A percentile compares a stretch with the other conserved stretches of the same genome.
These are phyloP conservation scores for Colletotrichum truncatum DNA, from an alignment of 2,329 filamentous ascomycete genomes.

Conservation along the genomic window DNA sequence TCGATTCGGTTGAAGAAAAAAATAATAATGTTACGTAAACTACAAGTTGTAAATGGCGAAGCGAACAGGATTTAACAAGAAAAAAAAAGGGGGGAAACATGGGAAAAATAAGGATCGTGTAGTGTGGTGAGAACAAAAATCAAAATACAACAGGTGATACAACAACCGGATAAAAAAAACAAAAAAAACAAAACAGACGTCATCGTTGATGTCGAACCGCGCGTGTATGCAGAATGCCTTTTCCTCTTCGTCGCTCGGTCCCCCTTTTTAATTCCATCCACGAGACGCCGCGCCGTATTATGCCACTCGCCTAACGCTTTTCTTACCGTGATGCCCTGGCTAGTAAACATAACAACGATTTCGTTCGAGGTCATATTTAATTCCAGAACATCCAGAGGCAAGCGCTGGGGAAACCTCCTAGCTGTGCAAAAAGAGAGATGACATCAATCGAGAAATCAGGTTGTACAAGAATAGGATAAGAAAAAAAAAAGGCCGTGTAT, in stretches of 20 bases:
- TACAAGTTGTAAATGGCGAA: background rate
- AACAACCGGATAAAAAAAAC: background rate
- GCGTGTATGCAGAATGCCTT: slow-evolving; percentile 17
- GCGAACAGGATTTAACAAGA: background rate
- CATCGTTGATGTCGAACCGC: slow-evolving; percentile 15
- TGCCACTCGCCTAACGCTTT: background rate
- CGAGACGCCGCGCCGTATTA: slow-evolving; percentile 12
- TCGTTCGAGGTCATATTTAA: no score
- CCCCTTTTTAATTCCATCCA: slow-evolving; percentile 1
- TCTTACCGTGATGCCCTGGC: no score
- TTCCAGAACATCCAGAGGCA: background rate
- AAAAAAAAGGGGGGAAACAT: background rate
- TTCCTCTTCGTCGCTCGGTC: background rate
- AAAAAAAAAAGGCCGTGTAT: slow-evolving; percentile 16
- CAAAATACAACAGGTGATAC: background rate
- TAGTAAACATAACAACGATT: background rate
- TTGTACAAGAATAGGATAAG: background rate
- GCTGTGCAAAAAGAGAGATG: background rate
- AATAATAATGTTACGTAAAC: background rate
- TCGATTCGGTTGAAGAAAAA: background rate
- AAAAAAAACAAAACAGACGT: background rate
- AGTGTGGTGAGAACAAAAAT: background rate
- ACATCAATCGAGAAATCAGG: background rate
- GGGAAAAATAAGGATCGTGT: background rate
- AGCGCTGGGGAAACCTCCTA: background rate